These are phyloP conservation scores for Phytophthora megakarya DNA, from an alignment of 352 stramenopile species.

Conservation along the genomic window DNA sequence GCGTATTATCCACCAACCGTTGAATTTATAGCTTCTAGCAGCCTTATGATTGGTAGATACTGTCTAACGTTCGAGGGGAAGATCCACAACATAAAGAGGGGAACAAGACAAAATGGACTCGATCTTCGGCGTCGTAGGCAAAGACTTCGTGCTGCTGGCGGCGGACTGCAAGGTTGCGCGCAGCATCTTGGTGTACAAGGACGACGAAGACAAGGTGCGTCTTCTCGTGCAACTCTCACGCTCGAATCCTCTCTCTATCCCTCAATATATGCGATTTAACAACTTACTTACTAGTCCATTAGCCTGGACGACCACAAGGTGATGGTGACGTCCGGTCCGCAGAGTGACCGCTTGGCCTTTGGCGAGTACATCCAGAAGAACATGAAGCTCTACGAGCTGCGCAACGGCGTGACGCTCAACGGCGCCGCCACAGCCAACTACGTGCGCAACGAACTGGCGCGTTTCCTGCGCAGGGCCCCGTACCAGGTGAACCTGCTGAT, in stretches of 20 bases:
- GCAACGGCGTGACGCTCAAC: conserved; percentile 86
- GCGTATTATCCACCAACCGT: conserved; percentile 5
- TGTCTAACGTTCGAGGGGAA: conserved; percentile 14
- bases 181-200: conserved; percentile 94
- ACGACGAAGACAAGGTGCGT: conserved; percentile 92
- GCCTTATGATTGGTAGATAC: conserved; percentile 1
- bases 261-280: neutral
- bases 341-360: conserved; percentile 84
- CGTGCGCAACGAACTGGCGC: conserved; percentile 79
- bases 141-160: conserved; percentile 92
- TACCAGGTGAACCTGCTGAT: conserved; percentile 90
- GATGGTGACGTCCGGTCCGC: conserved; percentile 73
- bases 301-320: conserved; percentile 85
- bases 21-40: neutral
- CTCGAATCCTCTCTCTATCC: neutral
- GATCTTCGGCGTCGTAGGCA: conserved; percentile 89
- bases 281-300: conserved; percentile 60
- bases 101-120: conserved; percentile 73
- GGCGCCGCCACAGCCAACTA: conserved; percentile 84
- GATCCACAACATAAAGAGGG: conserved; percentile 38
- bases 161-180: conserved; percentile 90
- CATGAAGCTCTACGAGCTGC: conserved; percentile 91
- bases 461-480: conserved; percentile 78
- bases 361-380: conserved; percentile 92
- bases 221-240: neutral